Conservation (phyloP, 768 basidiomycete genomes). For the Mycena filopes region DNA sequence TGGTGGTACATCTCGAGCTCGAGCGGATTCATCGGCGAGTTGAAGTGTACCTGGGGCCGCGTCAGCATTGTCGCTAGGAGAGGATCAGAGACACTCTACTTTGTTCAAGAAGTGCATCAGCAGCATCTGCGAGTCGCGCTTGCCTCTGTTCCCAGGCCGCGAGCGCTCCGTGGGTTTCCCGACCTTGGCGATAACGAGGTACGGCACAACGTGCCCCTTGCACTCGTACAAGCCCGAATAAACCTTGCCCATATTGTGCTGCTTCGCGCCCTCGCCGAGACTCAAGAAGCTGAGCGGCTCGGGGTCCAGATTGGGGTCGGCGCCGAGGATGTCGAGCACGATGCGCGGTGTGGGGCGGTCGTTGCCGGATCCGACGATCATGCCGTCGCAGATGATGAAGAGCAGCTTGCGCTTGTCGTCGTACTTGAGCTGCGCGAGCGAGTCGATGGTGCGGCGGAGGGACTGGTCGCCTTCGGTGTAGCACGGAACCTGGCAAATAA, state of each 20-base stretch:
- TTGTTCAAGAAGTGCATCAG: conserved; percentile 99
- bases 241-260: conserved; percentile 88
- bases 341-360: conserved; percentile 96
- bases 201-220: conserved; percentile 89
- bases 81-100: conserved; percentile 52
- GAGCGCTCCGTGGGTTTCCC: conserved; percentile 95
- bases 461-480: conserved; percentile 96
- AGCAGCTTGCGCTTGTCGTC: conserved; percentile 98
- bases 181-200: conserved; percentile 90
- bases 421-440: conserved; percentile 92
- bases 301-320: conserved; percentile 91
- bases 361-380: conserved; percentile 97
- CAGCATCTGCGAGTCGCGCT: conserved; percentile 96
- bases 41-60: conserved; percentile 86
- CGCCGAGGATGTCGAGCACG: conserved; percentile 95
- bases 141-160: conserved; percentile 96
- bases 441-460: conserved; percentile 90
- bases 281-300: conserved; percentile 83
- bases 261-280: conserved; percentile 93
- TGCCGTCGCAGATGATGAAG: conserved; percentile 95
- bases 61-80: conserved; percentile 7
- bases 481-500: conserved; percentile 98
- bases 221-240: conserved; percentile 91
- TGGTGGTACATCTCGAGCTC: conserved; percentile 99
- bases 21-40: conserved; percentile 94